Evolutionary conservation across 805 yeast species (phyloP).

Genomic region (Barnettozyma sucrosica): DNA sequence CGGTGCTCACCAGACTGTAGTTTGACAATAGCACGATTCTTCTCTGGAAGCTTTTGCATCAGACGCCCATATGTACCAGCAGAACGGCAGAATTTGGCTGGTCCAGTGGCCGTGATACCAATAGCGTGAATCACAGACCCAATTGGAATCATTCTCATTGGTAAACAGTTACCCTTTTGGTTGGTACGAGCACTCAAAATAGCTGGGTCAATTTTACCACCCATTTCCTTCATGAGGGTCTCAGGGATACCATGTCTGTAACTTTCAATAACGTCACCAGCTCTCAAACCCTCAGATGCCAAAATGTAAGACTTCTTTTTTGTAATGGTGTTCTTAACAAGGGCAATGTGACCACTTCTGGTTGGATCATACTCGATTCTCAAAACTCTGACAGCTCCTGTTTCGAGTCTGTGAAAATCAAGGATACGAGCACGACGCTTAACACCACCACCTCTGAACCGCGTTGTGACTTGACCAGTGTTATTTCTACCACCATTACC

Average conservation of each 20-base stretch:
- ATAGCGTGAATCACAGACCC: constrained; percentile 88
- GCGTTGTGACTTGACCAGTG: constrained; percentile 80
- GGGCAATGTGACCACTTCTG: constrained; percentile 89
- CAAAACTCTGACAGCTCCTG: constrained; percentile 74
- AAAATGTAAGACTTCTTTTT: constrained; percentile 70
- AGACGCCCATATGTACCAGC: constrained; percentile 94
- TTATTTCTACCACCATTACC: constrained; percentile 85
- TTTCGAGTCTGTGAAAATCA: constrained; percentile 60
- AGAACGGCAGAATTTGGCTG: constrained; percentile 84
- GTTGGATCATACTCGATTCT: constrained; percentile 96
- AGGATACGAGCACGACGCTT: constrained; percentile 80
- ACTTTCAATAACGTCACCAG: constrained; percentile 86
- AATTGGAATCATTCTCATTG: constrained; percentile 87
- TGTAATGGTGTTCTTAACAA: constrained; percentile 59
- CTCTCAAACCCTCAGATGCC: constrained; percentile 89
- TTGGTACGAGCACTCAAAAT: constrained; percentile 79
- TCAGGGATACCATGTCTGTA: constrained; percentile 85
- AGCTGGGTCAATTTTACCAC: constrained; percentile 89
- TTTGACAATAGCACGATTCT: constrained; percentile 67
- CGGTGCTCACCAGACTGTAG: constrained; percentile 93
- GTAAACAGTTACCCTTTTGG: constrained; percentile 92
- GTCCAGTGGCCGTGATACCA: constrained; percentile 70
- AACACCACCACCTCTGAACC: constrained; percentile 98
- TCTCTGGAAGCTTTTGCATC: constrained; percentile 68
- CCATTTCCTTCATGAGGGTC: constrained; percentile 73